Percentiles rank a stretch among this genome's conserved stretches.
Conservation (phyloP, 306 rosid species). For the Prunus kanzakura region DNA sequence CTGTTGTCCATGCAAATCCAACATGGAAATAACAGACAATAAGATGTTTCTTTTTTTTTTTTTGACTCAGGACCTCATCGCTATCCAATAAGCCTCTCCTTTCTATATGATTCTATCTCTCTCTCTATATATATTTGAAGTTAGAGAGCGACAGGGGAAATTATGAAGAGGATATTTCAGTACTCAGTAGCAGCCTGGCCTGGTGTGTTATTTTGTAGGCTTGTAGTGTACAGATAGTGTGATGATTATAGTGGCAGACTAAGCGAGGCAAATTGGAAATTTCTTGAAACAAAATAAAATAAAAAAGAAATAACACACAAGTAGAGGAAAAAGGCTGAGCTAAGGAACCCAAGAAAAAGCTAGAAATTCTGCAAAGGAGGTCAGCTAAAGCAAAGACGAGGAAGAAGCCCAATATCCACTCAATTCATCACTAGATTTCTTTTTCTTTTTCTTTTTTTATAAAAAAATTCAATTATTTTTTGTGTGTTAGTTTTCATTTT, state of each 20-base stretch:
- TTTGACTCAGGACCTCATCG: conserved; percentile 17
- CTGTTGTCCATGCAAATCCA: conserved; percentile 36
- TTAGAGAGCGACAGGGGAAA: conserved; percentile 23
- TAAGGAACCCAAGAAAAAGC: conserved; percentile 17
- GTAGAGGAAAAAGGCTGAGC: conserved; percentile 26
- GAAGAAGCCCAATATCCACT: conserved; percentile 41
- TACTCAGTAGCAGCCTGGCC: conserved; percentile 15
- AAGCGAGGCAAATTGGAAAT: conserved; percentile 30
- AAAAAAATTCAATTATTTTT: background rate
- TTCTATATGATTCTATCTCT: background rate
- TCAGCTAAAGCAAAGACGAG: conserved; percentile 37
- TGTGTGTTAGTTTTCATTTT: conserved; percentile 10
- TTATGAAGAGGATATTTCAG: conserved; percentile 12
- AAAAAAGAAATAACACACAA: background rate
- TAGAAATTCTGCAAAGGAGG: conserved; percentile 23
- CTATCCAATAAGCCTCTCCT: conserved; percentile 26
- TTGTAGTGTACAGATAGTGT: conserved; percentile 28
- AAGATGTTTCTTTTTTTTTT: background rate
- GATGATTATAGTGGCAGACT: conserved; percentile 49
- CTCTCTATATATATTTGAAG: background rate
- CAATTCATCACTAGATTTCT: conserved; percentile 5
- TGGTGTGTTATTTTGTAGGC: conserved; percentile 17
- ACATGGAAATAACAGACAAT: conserved; percentile 31
- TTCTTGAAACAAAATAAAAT: conserved; percentile 1
- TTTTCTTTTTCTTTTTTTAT: background rate